Base-by-base conservation (phyloP, 305 asterid species). In the Solanum aculeatissimum region DNA sequence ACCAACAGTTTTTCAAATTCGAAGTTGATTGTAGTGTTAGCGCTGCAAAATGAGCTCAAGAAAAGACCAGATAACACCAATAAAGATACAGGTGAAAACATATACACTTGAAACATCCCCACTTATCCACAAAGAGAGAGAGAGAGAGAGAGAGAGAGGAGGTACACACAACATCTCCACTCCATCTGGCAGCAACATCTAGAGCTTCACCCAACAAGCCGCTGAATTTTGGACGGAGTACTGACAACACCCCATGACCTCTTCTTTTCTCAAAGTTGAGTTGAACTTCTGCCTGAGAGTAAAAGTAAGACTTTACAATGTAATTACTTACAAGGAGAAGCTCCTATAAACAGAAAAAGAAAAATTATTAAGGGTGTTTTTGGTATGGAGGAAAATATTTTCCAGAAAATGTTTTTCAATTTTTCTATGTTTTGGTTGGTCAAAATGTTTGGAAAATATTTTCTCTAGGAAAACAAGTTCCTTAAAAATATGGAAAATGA, bases 181-280 rank as follows among this genome's bases (percentile, higher is more conserved):
- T 97, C 99, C 99, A 97, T 91, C 97, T 91, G 87, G 96, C 99
- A 88, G 98, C 98, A 87, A 97, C 98, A 90, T 97, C 99, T 69
- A 97, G 89, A 91, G 98, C 98, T 89, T 97, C 99, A 71, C 99
- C 99, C 91, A 97, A 87, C 80, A 94, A 95, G 88, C 99, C 99
- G 82, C 99, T 97, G 91, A 97, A 97, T 89, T 97, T 97, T 81
- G 99, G 99, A 84, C 93, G 94, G 77, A 95, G 93, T 83, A 97
- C 97, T 85, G 99, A 97, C 83, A 97, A 83, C 81, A 91, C 91
- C 65, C 99, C 98, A 86, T 97, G 99, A 85, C 99, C 99, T 90
- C 98, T 94, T 89, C 99, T 89, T 90, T 94, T 97, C 88, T 94
- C 98, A 88, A 97, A 95, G 92, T 97, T 95, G 84, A 97, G 93